Percentiles rank a stretch among this genome's conserved stretches.
These are phyloP conservation scores for Ophiostoma australiae DNA, from an alignment of 2,329 filamentous ascomycete species.

Conservation along the genomic window DNA sequence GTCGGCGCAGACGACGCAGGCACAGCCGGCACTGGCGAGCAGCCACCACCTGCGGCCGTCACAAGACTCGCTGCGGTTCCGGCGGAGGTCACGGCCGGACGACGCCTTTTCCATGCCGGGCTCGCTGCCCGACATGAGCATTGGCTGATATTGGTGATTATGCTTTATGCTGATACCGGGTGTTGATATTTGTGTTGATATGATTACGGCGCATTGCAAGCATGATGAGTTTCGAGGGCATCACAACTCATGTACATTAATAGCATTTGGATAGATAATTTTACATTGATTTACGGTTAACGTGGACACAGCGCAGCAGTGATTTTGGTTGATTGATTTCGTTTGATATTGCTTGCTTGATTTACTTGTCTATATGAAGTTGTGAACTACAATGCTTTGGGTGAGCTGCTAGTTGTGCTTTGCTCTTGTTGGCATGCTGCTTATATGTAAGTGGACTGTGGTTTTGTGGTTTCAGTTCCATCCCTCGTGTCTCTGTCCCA, in stretches of 20 bases:
- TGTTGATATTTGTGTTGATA: neutral
- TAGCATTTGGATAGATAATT: slow-evolving; percentile 6
- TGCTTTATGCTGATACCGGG: neutral
- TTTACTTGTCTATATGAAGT: no score
- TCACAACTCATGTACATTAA: slow-evolving; percentile 9
- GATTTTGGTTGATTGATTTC: no score
- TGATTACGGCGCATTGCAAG: neutral
- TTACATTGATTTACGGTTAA: neutral
- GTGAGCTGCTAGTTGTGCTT: no score
- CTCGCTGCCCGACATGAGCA: slow-evolving; percentile 39
- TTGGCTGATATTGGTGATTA: neutral
- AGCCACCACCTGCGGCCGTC: slow-evolving; percentile 22
- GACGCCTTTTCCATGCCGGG: slow-evolving; percentile 45
- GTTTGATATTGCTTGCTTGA: no score
- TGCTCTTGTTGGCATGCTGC: no score
- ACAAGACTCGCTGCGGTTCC: slow-evolving; percentile 37
- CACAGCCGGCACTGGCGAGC: slow-evolving; percentile 8
- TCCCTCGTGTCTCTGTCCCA: no score
- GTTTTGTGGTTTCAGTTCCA: no score
- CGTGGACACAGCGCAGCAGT: no score
- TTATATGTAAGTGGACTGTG: no score
- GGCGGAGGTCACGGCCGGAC: slow-evolving; percentile 36
- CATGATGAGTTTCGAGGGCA: neutral
- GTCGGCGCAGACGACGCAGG: neutral
- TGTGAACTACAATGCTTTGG: no score